Evolutionary conservation across 441 rosid species (phyloP).

Genomic region (Macaranga tanarius): DNA sequence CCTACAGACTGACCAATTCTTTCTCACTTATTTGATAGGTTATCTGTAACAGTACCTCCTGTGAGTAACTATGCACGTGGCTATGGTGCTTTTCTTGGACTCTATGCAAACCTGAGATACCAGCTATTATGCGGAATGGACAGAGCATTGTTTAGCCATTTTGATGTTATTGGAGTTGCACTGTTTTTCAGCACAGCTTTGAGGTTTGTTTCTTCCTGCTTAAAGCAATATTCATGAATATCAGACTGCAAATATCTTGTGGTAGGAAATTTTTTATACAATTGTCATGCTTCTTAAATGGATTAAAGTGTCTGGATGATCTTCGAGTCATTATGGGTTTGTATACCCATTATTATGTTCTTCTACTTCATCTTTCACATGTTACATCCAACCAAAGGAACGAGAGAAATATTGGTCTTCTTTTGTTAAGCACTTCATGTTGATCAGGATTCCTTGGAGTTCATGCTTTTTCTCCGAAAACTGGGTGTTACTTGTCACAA

Average conservation of each 20-base stretch:
- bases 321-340: not conserved
- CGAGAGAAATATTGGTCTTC: no score
- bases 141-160: constrained; percentile 63
- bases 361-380: no score
- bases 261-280: not conserved
- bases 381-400: no score
- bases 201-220: constrained; percentile 48
- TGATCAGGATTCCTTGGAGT: not conserved
- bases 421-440: no score
- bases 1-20: constrained; percentile 9
- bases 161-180: constrained; percentile 94
- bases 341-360: no score
- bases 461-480: no score
- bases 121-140: constrained; percentile 86
- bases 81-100: constrained; percentile 91
- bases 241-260: not conserved
- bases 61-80: constrained; percentile 74
- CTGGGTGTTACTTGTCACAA: no score
- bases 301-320: not conserved
- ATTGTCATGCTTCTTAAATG: not conserved
- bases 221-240: not conserved
- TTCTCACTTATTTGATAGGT: constrained; percentile 44
- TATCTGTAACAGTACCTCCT: constrained; percentile 79
- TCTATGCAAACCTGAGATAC: constrained; percentile 83
- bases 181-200: constrained; percentile 77